phyloP scores from a whole-genome alignment of 495 filamentous ascomycete species.

The Geopyxis carbonaria region DNA sequence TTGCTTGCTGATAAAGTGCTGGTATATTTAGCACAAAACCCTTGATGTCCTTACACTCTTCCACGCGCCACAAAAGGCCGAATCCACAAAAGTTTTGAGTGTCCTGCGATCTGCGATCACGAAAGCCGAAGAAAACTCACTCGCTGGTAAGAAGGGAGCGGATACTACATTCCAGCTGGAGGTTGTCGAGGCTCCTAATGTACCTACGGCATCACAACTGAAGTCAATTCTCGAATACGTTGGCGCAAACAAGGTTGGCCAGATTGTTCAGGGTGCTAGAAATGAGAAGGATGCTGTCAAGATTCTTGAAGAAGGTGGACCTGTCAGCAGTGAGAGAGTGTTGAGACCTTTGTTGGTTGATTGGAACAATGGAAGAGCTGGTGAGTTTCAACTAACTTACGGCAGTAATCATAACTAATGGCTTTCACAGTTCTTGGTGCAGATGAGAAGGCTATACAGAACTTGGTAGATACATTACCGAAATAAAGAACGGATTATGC shows the following conservation, averaged over 20 bases:
- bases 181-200: slow-evolving; percentile 47
- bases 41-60: slow-evolving; percentile 92
- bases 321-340: slow-evolving; percentile 39
- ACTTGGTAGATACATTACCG: slow-evolving; percentile 17
- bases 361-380: slow-evolving; percentile 77
- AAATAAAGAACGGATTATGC: not conserved
- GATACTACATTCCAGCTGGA: slow-evolving; percentile 68
- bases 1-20: not conserved
- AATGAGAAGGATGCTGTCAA: slow-evolving; percentile 58
- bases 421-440: slow-evolving; percentile 8
- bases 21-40: slow-evolving; percentile 27
- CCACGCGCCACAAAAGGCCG: slow-evolving; percentile 51
- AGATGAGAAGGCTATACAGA: slow-evolving; percentile 17
- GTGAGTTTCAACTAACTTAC: slow-evolving; percentile 8
- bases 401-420: slow-evolving; percentile 1
- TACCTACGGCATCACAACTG: slow-evolving; percentile 68
- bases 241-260: slow-evolving; percentile 35
- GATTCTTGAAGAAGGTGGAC: slow-evolving; percentile 36
- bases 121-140: slow-evolving; percentile 40
- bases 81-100: slow-evolving; percentile 49
- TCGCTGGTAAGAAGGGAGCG: slow-evolving; percentile 28
- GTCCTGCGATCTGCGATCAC: slow-evolving; percentile 47
- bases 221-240: slow-evolving; percentile 76
- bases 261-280: slow-evolving; percentile 53
- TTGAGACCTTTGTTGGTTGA: slow-evolving; percentile 70